These are phyloP conservation scores for Diaporthe destruens DNA, from an alignment of 2,329 filamentous ascomycete species.

Conservation along the genomic window DNA sequence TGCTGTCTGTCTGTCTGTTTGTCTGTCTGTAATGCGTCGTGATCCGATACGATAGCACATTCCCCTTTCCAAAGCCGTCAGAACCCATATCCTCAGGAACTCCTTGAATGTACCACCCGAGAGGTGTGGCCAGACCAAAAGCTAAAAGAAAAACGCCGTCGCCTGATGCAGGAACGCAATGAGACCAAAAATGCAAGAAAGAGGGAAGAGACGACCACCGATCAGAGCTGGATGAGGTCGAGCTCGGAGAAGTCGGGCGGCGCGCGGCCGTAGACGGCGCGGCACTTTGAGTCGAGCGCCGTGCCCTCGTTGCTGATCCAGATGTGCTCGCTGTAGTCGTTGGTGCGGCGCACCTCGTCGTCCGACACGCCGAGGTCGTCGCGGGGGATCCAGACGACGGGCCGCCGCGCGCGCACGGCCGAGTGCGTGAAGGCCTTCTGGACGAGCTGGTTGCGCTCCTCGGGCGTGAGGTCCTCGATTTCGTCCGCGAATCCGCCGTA, in stretches of 20 bases:
- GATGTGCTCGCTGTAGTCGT: conserved; percentile 80
- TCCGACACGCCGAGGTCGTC: conserved; percentile 92
- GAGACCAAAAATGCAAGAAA: background rate
- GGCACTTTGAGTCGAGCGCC: conserved; percentile 83
- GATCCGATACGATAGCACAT: background rate
- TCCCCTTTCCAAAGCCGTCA: background rate
- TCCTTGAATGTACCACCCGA: conserved; percentile 2
- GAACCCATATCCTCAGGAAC: background rate
- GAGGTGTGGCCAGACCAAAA: background rate
- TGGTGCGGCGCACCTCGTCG: conserved; percentile 87
- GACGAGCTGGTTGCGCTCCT: conserved; percentile 87
- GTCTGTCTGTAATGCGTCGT: conserved; percentile 5
- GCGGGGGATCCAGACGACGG: conserved; percentile 92
- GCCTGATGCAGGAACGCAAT: conserved; percentile 6
- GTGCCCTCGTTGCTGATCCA: conserved; percentile 97
- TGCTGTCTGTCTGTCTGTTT: background rate
- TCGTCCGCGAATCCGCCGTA: conserved; percentile 92
- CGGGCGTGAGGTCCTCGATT: conserved; percentile 91
- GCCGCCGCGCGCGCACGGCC: conserved; percentile 84
- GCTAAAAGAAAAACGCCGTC: conserved; percentile 11
- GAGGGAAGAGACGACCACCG: no score
- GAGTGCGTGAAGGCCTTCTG: conserved; percentile 92
- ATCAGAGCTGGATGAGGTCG: conserved; percentile 83
- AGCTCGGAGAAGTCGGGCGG: conserved; percentile 92
- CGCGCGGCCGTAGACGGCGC: conserved; percentile 85